Percentiles rank a stretch among this genome's conserved stretches.
These are phyloP conservation scores for Naegleria fowleri DNA, from an alignment of 208 protist genomes.

Conservation along the genomic window DNA sequence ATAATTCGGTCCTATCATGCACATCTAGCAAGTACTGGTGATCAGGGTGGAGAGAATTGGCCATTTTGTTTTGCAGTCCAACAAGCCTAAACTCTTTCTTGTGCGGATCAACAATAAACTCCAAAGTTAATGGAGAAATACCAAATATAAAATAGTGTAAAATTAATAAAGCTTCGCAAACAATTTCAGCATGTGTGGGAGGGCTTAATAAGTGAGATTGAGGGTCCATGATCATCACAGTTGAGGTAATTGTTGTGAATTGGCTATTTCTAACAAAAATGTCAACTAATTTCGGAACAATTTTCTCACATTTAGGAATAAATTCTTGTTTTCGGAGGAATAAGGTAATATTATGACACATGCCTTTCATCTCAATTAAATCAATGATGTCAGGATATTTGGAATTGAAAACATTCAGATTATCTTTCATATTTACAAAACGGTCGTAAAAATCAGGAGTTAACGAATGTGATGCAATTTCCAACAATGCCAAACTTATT, in stretches of 20 bases:
- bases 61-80: neutral
- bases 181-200: neutral
- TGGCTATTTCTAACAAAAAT: neutral
- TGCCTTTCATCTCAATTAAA: neutral
- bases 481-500: constrained; percentile 4
- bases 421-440: neutral
- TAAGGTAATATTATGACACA: constrained; percentile 13
- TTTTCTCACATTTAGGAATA: neutral
- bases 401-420: neutral
- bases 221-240: neutral
- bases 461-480: neutral
- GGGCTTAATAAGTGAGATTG: neutral
- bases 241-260: neutral
- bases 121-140: neutral
- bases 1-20: neutral
- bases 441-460: neutral
- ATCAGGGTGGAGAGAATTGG: neutral
- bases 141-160: neutral
- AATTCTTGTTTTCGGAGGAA: neutral
- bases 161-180: neutral
- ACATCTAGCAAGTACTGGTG: neutral
- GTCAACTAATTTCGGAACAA: neutral
- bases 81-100: neutral
- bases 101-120: neutral
- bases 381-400: neutral